phyloP scores from a whole-genome alignment of 2,329 filamentous ascomycete genomes.

The Talaromyces verruculosus region DNA sequence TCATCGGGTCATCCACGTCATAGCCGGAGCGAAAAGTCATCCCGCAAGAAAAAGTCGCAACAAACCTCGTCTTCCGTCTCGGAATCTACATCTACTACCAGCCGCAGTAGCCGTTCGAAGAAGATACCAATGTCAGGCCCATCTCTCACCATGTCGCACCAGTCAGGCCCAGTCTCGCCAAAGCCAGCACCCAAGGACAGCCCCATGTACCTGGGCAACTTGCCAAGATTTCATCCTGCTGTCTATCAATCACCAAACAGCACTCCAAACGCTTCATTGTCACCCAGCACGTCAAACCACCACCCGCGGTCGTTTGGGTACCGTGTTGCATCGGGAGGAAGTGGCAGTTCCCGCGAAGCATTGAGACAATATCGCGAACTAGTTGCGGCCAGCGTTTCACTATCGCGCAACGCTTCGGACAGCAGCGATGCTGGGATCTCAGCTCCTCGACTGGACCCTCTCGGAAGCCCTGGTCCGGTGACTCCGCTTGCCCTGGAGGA shows the following conservation, averaged over 20 bases:
- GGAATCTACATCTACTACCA: slow-evolving; percentile 19
- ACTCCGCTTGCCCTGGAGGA: slow-evolving; percentile 47
- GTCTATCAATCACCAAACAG: slow-evolving; percentile 40
- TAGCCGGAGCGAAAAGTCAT: slow-evolving; percentile 23
- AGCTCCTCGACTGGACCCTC: slow-evolving; percentile 46
- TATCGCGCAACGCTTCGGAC: slow-evolving; percentile 33
- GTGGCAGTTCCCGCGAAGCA: slow-evolving; percentile 40
- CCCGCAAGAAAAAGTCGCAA: slow-evolving; percentile 23
- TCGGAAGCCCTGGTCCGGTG: slow-evolving; percentile 48
- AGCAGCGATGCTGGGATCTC: slow-evolving; percentile 38
- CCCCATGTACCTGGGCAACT: slow-evolving; percentile 41
- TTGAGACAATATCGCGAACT: slow-evolving; percentile 47
- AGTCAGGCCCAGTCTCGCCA: slow-evolving; percentile 34
- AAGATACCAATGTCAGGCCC: slow-evolving; percentile 22
- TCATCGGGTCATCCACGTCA: slow-evolving; percentile 23
- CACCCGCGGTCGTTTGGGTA: slow-evolving; percentile 35
- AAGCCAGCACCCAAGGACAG: slow-evolving; percentile 38
- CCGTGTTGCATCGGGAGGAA: slow-evolving; percentile 34
- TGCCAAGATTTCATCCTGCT: slow-evolving; percentile 50
- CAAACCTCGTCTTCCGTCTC: slow-evolving; percentile 19
- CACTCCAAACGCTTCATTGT: slow-evolving; percentile 27
- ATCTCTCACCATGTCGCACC: slow-evolving; percentile 35
- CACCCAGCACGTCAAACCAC: slow-evolving; percentile 30
- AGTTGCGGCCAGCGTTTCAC: slow-evolving; percentile 35
- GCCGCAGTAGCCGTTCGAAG: slow-evolving; percentile 15